Percentiles rank a stretch among this genome's conserved stretches.
Conservation (phyloP, 257 asterid species). For the Gentiana dahurica region DNA sequence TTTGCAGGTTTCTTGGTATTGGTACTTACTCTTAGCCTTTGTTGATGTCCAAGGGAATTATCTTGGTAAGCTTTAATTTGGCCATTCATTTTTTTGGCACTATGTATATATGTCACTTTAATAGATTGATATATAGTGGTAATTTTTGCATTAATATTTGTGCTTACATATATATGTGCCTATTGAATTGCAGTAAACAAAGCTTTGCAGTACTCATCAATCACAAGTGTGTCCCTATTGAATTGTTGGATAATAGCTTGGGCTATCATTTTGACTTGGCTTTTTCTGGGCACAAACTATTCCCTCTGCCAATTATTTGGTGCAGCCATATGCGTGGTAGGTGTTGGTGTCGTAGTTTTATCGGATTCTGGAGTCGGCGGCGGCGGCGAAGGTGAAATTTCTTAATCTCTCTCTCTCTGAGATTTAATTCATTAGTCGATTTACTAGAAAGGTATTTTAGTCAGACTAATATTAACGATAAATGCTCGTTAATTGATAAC, state of each 20-base stretch:
- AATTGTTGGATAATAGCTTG: conserved; percentile 73
- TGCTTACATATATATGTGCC: no score
- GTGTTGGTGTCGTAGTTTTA: conserved; percentile 52
- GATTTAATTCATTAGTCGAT: not conserved
- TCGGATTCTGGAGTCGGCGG: conserved; percentile 49
- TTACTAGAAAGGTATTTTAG: no score
- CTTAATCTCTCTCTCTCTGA: not conserved
- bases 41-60: conserved; percentile 67
- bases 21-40: conserved; percentile 50
- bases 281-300: conserved; percentile 49
- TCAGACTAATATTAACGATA: no score
- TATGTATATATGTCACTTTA: no score
- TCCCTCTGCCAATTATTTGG: conserved; percentile 52
- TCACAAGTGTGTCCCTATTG: conserved; percentile 65
- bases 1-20: conserved; percentile 70
- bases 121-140: no score
- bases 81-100: no score
- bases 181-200: conserved; percentile 43
- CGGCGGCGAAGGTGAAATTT: conserved; percentile 36
- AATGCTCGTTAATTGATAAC: no score
- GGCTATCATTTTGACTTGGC: conserved; percentile 59
- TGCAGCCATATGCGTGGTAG: conserved; percentile 46
- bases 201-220: conserved; percentile 70
- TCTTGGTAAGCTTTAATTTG: conserved; percentile 32
- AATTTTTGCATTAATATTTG: no score